Conservation (phyloP, 768 basidiomycete species). For the Phlegmacium glaucopus region DNA sequence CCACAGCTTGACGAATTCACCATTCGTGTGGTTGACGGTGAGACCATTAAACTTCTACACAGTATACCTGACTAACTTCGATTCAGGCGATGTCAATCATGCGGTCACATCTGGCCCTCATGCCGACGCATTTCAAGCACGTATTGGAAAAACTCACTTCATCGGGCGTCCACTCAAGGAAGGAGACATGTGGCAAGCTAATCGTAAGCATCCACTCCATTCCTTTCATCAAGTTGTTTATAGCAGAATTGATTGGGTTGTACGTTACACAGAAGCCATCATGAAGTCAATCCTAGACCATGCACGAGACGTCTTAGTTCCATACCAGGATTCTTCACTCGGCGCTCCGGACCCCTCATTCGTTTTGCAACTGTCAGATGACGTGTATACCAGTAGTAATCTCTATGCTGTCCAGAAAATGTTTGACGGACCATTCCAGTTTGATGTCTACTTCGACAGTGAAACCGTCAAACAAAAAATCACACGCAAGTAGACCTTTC, state of each 20-base stretch:
- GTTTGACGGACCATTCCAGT: constrained; percentile 82
- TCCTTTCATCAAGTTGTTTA: not conserved
- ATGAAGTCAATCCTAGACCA: constrained; percentile 54
- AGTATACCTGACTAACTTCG: constrained; percentile 4
- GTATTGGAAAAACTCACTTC: constrained; percentile 70
- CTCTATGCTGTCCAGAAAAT: constrained; percentile 85
- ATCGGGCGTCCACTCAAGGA: constrained; percentile 57
- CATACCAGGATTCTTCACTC: constrained; percentile 47
- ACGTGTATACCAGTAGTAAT: constrained; percentile 68
- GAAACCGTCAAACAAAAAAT: constrained; percentile 62
- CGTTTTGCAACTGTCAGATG: constrained; percentile 72
- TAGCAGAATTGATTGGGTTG: not conserved
- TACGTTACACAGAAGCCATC: constrained; percentile 49
- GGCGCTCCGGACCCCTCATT: constrained; percentile 78
- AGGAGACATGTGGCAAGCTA: constrained; percentile 81
- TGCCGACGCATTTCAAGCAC: constrained; percentile 52
- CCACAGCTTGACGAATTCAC: constrained; percentile 81
- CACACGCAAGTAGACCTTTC: constrained; percentile 44
- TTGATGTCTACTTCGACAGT: constrained; percentile 88
- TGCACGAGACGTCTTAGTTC: constrained; percentile 50
- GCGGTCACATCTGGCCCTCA: constrained; percentile 52
- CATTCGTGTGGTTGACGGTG: constrained; percentile 78
- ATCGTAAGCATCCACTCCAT: constrained; percentile 46
- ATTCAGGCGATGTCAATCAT: constrained; percentile 56
- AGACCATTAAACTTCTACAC: not conserved